These are phyloP conservation scores for Globomyces pollinis-pini DNA, from an alignment of 192 early-diverging fungal genomes.

Conservation along the genomic window DNA sequence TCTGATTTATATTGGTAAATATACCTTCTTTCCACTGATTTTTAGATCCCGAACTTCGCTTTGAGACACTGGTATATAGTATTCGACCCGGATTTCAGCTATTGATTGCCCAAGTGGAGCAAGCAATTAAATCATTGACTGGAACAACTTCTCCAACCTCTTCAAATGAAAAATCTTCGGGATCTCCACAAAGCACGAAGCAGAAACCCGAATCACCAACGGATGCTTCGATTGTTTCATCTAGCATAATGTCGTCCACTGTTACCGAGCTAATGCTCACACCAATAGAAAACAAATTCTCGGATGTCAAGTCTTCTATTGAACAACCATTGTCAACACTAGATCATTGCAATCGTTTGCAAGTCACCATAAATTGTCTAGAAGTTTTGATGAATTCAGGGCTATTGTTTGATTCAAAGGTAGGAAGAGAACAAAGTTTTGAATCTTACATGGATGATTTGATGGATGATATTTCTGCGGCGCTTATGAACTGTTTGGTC, in stretches of 20 bases:
- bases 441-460: not conserved
- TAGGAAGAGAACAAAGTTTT: not conserved
- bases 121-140: too few relatives aligned
- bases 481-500: not conserved
- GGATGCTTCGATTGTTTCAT: too few relatives aligned
- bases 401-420: not conserved
- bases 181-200: too few relatives aligned
- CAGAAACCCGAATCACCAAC: too few relatives aligned
- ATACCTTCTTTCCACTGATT: not conserved
- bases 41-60: not conserved
- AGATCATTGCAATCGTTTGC: not conserved
- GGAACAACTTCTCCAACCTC: too few relatives aligned
- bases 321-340: not conserved
- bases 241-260: too few relatives aligned
- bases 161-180: too few relatives aligned
- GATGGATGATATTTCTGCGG: not conserved
- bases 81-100: too few relatives aligned
- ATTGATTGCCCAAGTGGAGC: too few relatives aligned
- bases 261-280: too few relatives aligned
- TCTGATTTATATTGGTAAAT: not conserved
- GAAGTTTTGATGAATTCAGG: not conserved
- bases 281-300: too few relatives aligned
- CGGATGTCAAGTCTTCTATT: too few relatives aligned
- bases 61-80: not conserved
- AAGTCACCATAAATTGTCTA: not conserved